Percentiles rank a stretch among this genome's conserved stretches.
Evolutionary conservation across 2,329 filamentous ascomycete genomes (phyloP).

Genomic region (Botrytis medusae): DNA sequence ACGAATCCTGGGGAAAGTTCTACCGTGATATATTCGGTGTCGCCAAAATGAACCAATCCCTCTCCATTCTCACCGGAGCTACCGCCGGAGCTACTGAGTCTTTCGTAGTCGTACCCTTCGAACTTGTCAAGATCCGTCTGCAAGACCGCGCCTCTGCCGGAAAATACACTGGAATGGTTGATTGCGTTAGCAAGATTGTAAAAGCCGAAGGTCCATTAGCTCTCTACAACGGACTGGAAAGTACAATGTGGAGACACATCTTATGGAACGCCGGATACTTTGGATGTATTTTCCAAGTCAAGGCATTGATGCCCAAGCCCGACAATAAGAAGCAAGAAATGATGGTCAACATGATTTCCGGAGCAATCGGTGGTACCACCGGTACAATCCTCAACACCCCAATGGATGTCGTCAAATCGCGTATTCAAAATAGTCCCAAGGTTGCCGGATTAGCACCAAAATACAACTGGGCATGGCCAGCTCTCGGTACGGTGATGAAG

Average conservation of each 20-base stretch:
- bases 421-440: slow-evolving; percentile 92
- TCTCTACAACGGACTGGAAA: slow-evolving; percentile 95
- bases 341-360: slow-evolving; percentile 82
- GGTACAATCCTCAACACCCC: slow-evolving; percentile 94
- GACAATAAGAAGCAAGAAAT: slow-evolving; percentile 79
- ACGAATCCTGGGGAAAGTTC: slow-evolving; percentile 96
- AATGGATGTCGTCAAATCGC: slow-evolving; percentile 95
- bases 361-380: slow-evolving; percentile 81
- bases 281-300: slow-evolving; percentile 97
- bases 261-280: slow-evolving; percentile 97
- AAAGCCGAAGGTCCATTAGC: slow-evolving; percentile 80
- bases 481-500: slow-evolving; percentile 79
- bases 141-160: slow-evolving; percentile 92
- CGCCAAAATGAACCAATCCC: slow-evolving; percentile 83
- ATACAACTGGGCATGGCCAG: slow-evolving; percentile 98
- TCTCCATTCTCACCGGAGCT: slow-evolving; percentile 91
- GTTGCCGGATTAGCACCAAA: slow-evolving; percentile 79
- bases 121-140: slow-evolving; percentile 96
- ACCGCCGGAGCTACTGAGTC: slow-evolving; percentile 93
- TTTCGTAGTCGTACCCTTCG: slow-evolving; percentile 96
- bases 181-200: slow-evolving; percentile 79
- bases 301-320: slow-evolving; percentile 76
- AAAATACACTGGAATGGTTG: slow-evolving; percentile 81
- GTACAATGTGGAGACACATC: slow-evolving; percentile 92
- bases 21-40: slow-evolving; percentile 86